Percentiles rank a stretch among this genome's conserved stretches.
phyloP scores from a whole-genome alignment of 257 asterid genomes.

The Gardenia jasminoides region DNA sequence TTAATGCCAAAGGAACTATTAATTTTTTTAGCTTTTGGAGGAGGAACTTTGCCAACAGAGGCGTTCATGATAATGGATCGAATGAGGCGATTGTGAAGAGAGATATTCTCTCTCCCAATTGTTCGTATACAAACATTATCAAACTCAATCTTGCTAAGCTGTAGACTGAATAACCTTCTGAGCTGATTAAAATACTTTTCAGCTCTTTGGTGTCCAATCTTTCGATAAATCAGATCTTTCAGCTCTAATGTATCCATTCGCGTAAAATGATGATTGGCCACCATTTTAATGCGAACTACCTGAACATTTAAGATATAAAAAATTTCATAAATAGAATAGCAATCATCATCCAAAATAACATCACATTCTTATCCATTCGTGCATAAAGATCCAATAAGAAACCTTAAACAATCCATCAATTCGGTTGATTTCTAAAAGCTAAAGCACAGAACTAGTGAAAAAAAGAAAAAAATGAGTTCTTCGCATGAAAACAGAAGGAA shows the following conservation, averaged over 20 bases:
- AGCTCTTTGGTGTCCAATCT: conserved; percentile 72
- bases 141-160: conserved; percentile 60
- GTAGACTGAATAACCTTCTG: conserved; percentile 39
- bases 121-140: conserved; percentile 50
- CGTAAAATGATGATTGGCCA: conserved; percentile 46
- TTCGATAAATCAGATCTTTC: conserved; percentile 52
- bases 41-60: conserved; percentile 50
- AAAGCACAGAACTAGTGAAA: background rate
- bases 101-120: conserved; percentile 70
- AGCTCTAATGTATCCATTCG: conserved; percentile 67
- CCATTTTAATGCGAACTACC: conserved; percentile 49
- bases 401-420: background rate
- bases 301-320: conserved; percentile 22
- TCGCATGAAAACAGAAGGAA: background rate
- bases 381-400: background rate
- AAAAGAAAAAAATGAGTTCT: background rate
- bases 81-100: conserved; percentile 68
- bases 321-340: background rate
- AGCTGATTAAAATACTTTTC: conserved; percentile 66
- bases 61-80: conserved; percentile 66
- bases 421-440: background rate
- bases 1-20: conserved; percentile 41
- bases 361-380: background rate
- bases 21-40: conserved; percentile 43
- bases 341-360: conserved; percentile 5